Percentiles rank a stretch among this genome's conserved stretches.
Evolutionary conservation across 192 early-diverging fungal species (phyloP).

Genomic region (Gonapodya prolifera): DNA sequence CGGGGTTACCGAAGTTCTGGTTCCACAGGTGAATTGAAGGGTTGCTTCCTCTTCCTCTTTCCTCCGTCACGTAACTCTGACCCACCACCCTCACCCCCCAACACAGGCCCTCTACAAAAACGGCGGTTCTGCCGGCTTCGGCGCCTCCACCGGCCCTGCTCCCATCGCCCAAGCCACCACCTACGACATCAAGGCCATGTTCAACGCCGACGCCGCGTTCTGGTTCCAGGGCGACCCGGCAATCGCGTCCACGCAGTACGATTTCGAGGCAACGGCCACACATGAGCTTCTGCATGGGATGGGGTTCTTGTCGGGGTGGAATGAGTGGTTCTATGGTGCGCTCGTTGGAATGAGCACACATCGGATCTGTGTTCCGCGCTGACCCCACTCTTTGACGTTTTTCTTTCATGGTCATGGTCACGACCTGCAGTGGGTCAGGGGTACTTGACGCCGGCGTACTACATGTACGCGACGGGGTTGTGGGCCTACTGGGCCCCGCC

Average conservation of each 20-base stretch:
- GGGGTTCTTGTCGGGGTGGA: neutral
- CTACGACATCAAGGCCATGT: neutral
- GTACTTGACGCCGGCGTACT: neutral
- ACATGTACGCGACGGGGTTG: neutral
- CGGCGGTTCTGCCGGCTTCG: neutral
- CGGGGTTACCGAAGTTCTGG: neutral
- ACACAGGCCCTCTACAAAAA: neutral
- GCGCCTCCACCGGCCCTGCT: neutral
- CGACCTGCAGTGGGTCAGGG: neutral
- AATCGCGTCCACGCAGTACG: neutral
- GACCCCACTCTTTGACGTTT: neutral
- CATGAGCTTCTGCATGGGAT: neutral
- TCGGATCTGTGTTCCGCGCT: too few species aligned
- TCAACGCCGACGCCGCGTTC: neutral
- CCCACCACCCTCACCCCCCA: neutral
- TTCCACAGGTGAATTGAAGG: neutral
- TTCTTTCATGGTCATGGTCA: neutral
- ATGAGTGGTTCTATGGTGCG: neutral
- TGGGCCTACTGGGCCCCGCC: neutral
- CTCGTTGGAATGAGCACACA: too few species aligned
- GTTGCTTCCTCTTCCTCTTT: neutral
- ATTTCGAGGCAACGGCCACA: neutral
- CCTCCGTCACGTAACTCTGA: neutral
- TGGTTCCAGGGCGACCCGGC: neutral
- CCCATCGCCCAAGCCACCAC: neutral